A percentile compares a stretch with the other conserved stretches of the same genome.
These are phyloP conservation scores for Prunus kanzakura DNA, from an alignment of 306 rosid genomes.

Conservation along the genomic window DNA sequence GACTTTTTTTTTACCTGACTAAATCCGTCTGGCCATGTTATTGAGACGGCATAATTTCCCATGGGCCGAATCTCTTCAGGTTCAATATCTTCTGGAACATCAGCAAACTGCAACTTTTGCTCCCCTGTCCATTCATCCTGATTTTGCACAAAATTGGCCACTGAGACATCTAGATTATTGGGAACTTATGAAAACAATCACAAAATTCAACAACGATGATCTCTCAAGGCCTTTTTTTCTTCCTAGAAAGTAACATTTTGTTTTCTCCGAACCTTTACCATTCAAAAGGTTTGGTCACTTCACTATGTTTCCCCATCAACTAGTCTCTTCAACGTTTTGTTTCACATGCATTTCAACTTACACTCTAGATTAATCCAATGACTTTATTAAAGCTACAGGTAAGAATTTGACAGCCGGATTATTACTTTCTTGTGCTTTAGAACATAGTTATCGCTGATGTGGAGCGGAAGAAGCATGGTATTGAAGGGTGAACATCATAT, in stretches of 20 bases:
- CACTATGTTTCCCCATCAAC: slow-evolving; percentile 16
- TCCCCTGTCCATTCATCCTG: slow-evolving; percentile 98
- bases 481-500: slow-evolving; percentile 7
- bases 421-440: slow-evolving; percentile 1
- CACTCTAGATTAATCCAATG: slow-evolving; percentile 8
- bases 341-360: slow-evolving; percentile 15
- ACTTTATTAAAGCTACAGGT: slow-evolving; percentile 12
- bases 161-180: neutral
- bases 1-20: slow-evolving; percentile 59
- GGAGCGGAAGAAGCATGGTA: slow-evolving; percentile 1
- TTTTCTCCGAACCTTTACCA: neutral
- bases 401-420: slow-evolving; percentile 15
- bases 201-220: slow-evolving; percentile 13
- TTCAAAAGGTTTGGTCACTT: slow-evolving; percentile 15
- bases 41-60: slow-evolving; percentile 94
- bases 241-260: slow-evolving; percentile 1
- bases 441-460: slow-evolving; percentile 1
- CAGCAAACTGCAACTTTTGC: slow-evolving; percentile 78
- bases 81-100: slow-evolving; percentile 85
- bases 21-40: slow-evolving; percentile 94
- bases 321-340: slow-evolving; percentile 12
- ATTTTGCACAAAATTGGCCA: slow-evolving; percentile 21
- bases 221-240: slow-evolving; percentile 21
- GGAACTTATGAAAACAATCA: neutral
- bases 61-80: slow-evolving; percentile 90